Conservation (phyloP, 257 asterid genomes). For the Capsicum rhomboideum region DNA sequence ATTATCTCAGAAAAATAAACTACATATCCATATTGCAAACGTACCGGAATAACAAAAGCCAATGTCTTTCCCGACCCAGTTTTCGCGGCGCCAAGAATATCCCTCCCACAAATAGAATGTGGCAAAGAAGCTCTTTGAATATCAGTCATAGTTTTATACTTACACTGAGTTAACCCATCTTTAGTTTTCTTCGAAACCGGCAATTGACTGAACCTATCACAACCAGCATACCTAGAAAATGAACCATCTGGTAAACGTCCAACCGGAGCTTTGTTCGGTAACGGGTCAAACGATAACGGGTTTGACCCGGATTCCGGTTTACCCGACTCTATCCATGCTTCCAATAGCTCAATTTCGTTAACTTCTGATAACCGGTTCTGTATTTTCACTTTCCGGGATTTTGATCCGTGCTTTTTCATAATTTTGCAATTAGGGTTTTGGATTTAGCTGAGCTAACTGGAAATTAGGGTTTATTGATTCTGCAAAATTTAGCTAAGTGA, state of each 20-base stretch:
- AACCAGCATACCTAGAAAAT: constrained; percentile 65
- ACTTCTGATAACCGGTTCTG: constrained; percentile 48
- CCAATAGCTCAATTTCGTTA: constrained; percentile 63
- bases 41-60: constrained; percentile 82
- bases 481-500: too few relatives aligned
- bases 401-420: constrained; percentile 39
- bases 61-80: constrained; percentile 96
- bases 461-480: too few relatives aligned
- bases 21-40: constrained; percentile 7
- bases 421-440: not conserved
- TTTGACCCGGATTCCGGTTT: constrained; percentile 71
- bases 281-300: constrained; percentile 55
- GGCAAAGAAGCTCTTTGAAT: constrained; percentile 94
- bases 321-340: constrained; percentile 61
- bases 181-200: constrained; percentile 79
- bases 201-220: constrained; percentile 52
- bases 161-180: constrained; percentile 48
- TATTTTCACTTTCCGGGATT: constrained; percentile 37
- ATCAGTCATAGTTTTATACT: constrained; percentile 61
- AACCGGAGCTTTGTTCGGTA: constrained; percentile 41
- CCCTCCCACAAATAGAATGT: constrained; percentile 83
- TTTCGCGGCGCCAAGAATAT: constrained; percentile 94
- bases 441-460: not conserved
- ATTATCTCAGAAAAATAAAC: not conserved
- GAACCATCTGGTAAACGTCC: constrained; percentile 57